These are phyloP conservation scores for Ophioceras dolichostomum DNA, from an alignment of 2,329 filamentous ascomycete genomes.

Conservation along the genomic window DNA sequence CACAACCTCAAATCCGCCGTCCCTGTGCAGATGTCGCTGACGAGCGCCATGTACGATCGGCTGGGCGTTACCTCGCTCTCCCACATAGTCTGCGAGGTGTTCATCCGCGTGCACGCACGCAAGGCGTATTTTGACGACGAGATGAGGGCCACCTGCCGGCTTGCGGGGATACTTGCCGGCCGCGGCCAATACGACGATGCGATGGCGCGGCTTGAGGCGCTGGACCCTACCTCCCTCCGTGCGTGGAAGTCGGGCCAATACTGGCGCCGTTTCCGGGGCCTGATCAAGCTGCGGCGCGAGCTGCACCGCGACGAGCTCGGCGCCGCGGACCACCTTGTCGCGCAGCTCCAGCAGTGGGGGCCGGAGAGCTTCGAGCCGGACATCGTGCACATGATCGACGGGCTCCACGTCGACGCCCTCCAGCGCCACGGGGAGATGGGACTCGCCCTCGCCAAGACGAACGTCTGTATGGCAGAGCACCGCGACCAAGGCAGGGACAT, in stretches of 20 bases:
- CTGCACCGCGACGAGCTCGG: constrained; percentile 1
- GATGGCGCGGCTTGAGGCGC: constrained; percentile 39
- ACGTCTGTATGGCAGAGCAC: constrained; percentile 25
- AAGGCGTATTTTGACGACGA: constrained; percentile 58
- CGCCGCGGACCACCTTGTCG: constrained; percentile 1
- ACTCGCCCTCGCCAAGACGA: constrained; percentile 34
- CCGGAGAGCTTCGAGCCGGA: constrained; percentile 38
- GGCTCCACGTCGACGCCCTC: constrained; percentile 38
- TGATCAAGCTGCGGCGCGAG: constrained; percentile 1
- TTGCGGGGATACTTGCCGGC: constrained; percentile 53
- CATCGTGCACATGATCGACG: constrained; percentile 35
- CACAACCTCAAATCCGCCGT: constrained; percentile 62
- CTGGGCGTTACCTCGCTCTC: constrained; percentile 51
- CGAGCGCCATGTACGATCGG: constrained; percentile 62
- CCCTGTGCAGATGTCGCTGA: constrained; percentile 56
- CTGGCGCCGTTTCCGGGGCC: constrained; percentile 2
- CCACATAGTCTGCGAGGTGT: constrained; percentile 54
- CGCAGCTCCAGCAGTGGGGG: constrained; percentile 1
- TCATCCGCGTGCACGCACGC: constrained; percentile 58
- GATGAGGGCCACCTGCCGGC: constrained; percentile 60
- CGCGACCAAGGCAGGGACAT: constrained; percentile 23
- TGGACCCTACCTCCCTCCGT: constrained; percentile 9
- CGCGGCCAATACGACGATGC: constrained; percentile 62
- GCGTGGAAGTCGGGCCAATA: constrained; percentile 2
- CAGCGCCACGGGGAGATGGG: constrained; percentile 33